Evolutionary conservation across 352 stramenopile species (phyloP), one percentile per base, ranked within the genome.

Genomic region (Globisporangium nodosum): DNA sequence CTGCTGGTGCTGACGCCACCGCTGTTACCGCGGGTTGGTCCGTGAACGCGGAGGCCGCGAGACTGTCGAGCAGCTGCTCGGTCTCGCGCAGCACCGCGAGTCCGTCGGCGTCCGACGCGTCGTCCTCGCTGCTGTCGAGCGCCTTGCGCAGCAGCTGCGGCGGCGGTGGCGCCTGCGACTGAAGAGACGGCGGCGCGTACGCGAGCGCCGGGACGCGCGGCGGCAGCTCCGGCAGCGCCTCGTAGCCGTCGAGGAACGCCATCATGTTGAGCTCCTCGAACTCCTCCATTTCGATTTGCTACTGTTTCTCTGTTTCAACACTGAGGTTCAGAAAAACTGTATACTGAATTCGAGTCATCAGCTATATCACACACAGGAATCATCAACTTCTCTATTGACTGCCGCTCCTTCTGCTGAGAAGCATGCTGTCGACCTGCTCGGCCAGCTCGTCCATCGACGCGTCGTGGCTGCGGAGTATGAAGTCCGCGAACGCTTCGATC

Each of bases 261-360:
- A 55, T 55, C 48, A 61, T 54, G 56, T 40, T 61, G 20, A 61
- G 56, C 18, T 61, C 56, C 37, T 56, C 56, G 30, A 61, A 61
- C 18, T 61, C 56, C 48, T 61, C 56, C 56, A 61, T 27, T 27
- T 27, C 24, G 24, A 27, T 27, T 27, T 61, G 40, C 13, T 47
- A 5, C 18, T 47, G 5, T 47, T 21, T 47, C 37, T 42, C 37
- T 42, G 24, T 27, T 27, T 27, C 24, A 27, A 27, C 24, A 27
- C 24, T 42, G 37, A 16, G 8, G 37, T 42, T 42, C 37, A 42
- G 9, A 27, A 27, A 27, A 16, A 13, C 11, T 15, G 7, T 5
- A 42, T 42, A 42, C 37, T 42, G 1, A 42, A 42, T 42, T 16
- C 37, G 13, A 42, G 37, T 42, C 37, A 42, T 35, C 4, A 35